Percentiles rank a stretch among this genome's conserved stretches.
These are phyloP conservation scores for Dalbergia cultrata DNA, from an alignment of 306 rosid species.

Conservation along the genomic window DNA sequence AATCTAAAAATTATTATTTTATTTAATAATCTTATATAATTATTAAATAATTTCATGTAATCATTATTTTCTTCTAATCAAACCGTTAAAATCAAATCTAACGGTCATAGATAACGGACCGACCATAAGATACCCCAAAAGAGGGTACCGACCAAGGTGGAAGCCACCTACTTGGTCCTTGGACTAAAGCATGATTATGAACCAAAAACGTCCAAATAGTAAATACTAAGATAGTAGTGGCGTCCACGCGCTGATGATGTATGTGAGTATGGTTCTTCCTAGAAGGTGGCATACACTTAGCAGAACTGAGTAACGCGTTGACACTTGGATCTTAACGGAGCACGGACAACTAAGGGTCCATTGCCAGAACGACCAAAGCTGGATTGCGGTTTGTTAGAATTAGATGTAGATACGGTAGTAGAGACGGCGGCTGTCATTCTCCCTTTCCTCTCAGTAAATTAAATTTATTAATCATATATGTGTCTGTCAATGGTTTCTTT, in stretches of 20 bases:
- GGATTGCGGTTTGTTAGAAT: background rate
- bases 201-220: no score
- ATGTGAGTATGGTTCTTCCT: background rate
- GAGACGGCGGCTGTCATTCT: background rate
- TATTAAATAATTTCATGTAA: no score
- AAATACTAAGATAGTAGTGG: background rate
- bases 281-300: background rate
- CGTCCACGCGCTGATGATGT: conserved; percentile 36
- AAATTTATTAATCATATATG: background rate
- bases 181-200: no score
- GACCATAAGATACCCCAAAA: no score
- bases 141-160: no score
- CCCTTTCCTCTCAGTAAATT: background rate
- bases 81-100: no score
- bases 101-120: no score
- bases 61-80: no score
- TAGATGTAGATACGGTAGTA: background rate
- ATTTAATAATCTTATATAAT: no score
- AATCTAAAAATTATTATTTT: no score
- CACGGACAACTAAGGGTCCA: conserved; percentile 44
- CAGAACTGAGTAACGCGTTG: background rate
- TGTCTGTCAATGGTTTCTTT: background rate
- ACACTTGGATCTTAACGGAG: background rate
- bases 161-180: no score
- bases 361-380: conserved; percentile 48